Evolutionary conservation across 78 protist species (phyloP), one percentile per base, ranked within the genome.

Genomic region (Dictyostelium capitatum): DNA sequence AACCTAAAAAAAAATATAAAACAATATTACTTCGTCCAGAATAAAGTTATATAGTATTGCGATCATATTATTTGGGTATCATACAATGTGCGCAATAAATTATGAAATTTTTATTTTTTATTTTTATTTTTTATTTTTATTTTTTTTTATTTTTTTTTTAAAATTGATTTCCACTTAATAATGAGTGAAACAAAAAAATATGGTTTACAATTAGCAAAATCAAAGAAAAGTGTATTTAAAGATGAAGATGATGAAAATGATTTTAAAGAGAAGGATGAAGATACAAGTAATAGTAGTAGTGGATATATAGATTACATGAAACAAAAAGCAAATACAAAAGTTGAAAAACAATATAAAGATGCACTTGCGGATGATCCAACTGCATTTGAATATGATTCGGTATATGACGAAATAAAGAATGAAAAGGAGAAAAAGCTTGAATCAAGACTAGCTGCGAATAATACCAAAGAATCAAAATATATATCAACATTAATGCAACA

Each of bases 331-430:
- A 77, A 56, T 28, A 87, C 93, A 23, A 56, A 77, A 37, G 57
- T 77, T 25, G 85, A 77, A 20, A 87, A 79, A 51, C 37, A 62
- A 10, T 73, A 77, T 23, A 51, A 78, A 1, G 69, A 53, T 19
- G 93, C 93, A 28, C 30, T 91, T 19, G 15, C 25, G 15, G 89
- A 82, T 8, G 95, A 91, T 46, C 90, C 95, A 51, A 82, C 89
- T 8, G 95, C 82, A 23, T 91, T 91, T 69, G 89, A 79, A 30
- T 91, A 91, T 30, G 95, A 91, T 48, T 59, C 70, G 14, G 79
- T 91, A 8, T 91, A 74, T 57, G 95, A 91, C 20, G 64, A 72
- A 12, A 91, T 91, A 59, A 90, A 90, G 53, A 83, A 73, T 12
- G 64, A 82, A 43, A 75, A 46, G 46, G 80, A 84, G 47, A 30